Evolutionary conservation across 345 rosid genomes (phyloP).

Genomic region (Kernera saxatilis): DNA sequence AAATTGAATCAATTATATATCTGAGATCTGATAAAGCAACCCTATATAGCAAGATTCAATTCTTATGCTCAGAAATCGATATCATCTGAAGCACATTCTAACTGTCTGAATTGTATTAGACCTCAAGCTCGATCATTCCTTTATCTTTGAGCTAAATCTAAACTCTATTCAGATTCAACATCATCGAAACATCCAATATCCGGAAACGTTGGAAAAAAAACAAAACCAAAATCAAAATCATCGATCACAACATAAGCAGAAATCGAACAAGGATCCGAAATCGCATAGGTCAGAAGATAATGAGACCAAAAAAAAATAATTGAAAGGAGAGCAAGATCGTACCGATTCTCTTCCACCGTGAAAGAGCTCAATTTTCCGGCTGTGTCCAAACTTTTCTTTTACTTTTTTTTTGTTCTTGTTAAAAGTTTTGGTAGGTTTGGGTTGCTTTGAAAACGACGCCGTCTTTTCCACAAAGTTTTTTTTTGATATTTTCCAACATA

Average conservation of each 20-base stretch:
- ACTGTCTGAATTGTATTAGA: neutral
- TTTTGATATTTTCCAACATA: neutral
- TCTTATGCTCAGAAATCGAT: neutral
- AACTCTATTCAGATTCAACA: neutral
- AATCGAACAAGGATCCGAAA: neutral
- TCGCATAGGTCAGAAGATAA: neutral
- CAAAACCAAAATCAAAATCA: neutral
- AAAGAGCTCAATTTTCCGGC: neutral
- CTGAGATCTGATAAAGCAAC: neutral
- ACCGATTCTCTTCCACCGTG: neutral
- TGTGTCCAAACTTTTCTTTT: neutral
- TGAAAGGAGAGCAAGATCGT: neutral
- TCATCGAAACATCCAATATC: neutral
- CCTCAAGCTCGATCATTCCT: neutral
- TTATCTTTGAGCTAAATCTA: neutral
- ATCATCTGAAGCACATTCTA: neutral
- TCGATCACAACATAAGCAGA: neutral
- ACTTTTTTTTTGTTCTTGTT: too few relatives aligned
- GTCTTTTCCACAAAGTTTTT: neutral
- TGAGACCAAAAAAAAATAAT: neutral
- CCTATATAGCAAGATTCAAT: neutral
- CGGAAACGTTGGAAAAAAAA: neutral
- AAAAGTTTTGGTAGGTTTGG: neutral
- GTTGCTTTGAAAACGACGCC: neutral
- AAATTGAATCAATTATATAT: neutral